Evolutionary conservation across 805 yeast species (phyloP).

Genomic region (Myxozyma udenii): DNA sequence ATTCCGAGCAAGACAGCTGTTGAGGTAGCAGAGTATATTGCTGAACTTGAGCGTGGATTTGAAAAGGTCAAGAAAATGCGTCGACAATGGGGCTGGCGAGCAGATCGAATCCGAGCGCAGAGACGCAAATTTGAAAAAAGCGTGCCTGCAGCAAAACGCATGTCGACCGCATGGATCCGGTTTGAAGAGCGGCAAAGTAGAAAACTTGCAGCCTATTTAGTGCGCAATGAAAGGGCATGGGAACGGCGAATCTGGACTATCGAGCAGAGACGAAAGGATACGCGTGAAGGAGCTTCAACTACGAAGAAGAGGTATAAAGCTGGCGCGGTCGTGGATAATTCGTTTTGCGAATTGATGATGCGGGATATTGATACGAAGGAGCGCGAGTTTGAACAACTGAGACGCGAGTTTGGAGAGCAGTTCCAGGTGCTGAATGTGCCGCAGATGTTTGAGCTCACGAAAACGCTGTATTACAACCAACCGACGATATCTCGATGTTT

Average conservation of each 20-base stretch:
- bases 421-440: constrained; percentile 15
- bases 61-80: no score
- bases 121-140: no score
- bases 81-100: no score
- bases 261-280: neutral
- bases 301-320: neutral
- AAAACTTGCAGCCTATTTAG: constrained; percentile 13
- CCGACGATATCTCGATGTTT: neutral
- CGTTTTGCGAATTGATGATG: constrained; percentile 2
- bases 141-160: constrained; percentile 23
- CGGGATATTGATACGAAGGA: neutral
- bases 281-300: neutral
- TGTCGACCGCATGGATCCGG: constrained; percentile 23
- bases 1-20: constrained; percentile 16
- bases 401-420: neutral
- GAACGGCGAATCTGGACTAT: constrained; percentile 1
- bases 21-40: constrained; percentile 23
- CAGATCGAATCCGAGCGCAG: constrained; percentile 13
- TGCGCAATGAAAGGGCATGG: constrained; percentile 1
- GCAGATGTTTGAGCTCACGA: constrained; percentile 13
- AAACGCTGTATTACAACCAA: constrained; percentile 1
- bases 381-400: neutral
- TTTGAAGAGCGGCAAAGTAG: constrained; percentile 22
- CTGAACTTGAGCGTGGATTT: constrained; percentile 13
- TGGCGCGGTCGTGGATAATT: constrained; percentile 1